Evolutionary conservation across 2,329 filamentous ascomycete species (phyloP).

Genomic region (Talaromyces sp.): DNA sequence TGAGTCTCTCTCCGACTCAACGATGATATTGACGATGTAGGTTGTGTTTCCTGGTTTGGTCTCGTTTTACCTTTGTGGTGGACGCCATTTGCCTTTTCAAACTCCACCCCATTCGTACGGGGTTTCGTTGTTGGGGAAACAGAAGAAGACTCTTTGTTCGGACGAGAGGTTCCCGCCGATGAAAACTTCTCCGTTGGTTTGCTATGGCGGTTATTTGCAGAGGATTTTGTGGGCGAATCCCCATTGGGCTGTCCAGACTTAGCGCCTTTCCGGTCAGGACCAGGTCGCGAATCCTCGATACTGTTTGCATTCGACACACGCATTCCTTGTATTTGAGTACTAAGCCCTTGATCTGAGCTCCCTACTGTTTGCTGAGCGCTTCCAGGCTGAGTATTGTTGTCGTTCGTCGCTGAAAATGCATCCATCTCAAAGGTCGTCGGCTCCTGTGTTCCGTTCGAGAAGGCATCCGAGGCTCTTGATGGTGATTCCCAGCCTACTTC

Average conservation of each 20-base stretch:
- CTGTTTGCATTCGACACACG: slow-evolving; percentile 27
- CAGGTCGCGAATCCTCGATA: slow-evolving; percentile 17
- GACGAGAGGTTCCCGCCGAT: slow-evolving; percentile 19
- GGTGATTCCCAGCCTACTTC: slow-evolving; percentile 8
- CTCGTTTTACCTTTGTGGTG: slow-evolving; percentile 30
- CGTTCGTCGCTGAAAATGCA: slow-evolving; percentile 22
- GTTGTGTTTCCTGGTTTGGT: slow-evolving; percentile 24
- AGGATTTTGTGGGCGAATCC: slow-evolving; percentile 3
- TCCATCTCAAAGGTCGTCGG: slow-evolving; percentile 31
- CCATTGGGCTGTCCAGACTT: slow-evolving; percentile 13
- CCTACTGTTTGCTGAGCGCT: slow-evolving; percentile 17
- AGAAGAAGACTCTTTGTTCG: slow-evolving; percentile 25
- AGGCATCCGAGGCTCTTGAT: slow-evolving; percentile 3
- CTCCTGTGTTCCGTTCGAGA: slow-evolving; percentile 21
- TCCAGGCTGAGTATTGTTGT: slow-evolving; percentile 18
- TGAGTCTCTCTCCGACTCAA: slow-evolving; percentile 27
- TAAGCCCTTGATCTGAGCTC: slow-evolving; percentile 19
- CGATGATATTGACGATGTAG: slow-evolving; percentile 3
- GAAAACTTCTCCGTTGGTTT: slow-evolving; percentile 10
- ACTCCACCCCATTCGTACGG: slow-evolving; percentile 25
- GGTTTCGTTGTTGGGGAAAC: slow-evolving; percentile 27
- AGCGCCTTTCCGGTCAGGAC: slow-evolving; percentile 19
- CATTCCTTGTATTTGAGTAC: slow-evolving; percentile 32
- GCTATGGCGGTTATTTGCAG: slow-evolving; percentile 8
- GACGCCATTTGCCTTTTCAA: slow-evolving; percentile 30